A percentile compares a stretch with the other conserved stretches of the same genome.
Conservation (phyloP, 768 basidiomycete species). For the Tulasnella sp. region DNA sequence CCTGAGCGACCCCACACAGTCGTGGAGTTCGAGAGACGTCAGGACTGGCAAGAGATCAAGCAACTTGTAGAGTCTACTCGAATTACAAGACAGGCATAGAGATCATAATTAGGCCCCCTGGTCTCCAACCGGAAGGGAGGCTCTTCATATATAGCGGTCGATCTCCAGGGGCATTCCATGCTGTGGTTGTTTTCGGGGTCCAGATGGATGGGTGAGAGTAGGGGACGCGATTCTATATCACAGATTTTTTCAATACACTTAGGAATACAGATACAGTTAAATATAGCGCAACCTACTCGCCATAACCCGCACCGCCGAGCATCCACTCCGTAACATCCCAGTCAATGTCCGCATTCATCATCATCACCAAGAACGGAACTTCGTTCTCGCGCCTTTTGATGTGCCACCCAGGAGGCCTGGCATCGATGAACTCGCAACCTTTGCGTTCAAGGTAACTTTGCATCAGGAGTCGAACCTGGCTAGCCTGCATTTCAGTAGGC, state of each 20-base stretch:
- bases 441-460: neutral
- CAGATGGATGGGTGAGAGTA: no score
- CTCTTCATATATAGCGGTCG: no score
- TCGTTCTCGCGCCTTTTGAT: neutral
- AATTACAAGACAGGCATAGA: no score
- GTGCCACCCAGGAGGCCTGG: neutral
- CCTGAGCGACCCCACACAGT: no score
- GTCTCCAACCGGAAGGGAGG: no score
- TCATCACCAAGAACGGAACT: neutral
- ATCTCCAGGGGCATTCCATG: no score
- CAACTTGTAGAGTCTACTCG: neutral
- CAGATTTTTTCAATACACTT: no score
- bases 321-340: conserved; percentile 1
- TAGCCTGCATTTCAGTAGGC: neutral
- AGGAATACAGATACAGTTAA: no score
- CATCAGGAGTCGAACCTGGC: neutral
- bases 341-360: neutral
- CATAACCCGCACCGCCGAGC: neutral
- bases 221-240: no score
- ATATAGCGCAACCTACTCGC: neutral
- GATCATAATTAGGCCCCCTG: no score
- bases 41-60: neutral
- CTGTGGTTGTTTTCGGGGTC: no score
- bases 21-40: neutral
- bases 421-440: conserved; percentile 5